These are phyloP conservation scores for Leishmania tropica DNA, from an alignment of 208 protist species.

Conservation along the genomic window DNA sequence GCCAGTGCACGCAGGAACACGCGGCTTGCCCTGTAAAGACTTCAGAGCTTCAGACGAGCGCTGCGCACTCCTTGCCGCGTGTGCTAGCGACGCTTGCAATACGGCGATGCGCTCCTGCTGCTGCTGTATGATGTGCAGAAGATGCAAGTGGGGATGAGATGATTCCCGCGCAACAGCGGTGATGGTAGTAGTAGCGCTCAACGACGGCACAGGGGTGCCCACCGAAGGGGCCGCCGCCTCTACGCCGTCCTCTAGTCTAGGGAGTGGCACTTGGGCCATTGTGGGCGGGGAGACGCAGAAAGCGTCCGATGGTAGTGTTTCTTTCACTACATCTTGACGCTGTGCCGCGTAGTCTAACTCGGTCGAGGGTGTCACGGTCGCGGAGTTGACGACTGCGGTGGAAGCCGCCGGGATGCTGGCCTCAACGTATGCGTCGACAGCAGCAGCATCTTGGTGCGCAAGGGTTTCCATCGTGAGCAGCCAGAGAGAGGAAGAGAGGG, in stretches of 20 bases:
- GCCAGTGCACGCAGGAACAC: neutral
- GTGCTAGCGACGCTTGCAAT: conserved; percentile 18
- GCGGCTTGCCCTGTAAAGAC: neutral
- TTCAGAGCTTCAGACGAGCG: neutral
- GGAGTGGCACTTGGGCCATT: neutral
- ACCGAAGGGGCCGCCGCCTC: neutral
- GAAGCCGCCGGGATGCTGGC: neutral
- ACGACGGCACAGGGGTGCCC: neutral
- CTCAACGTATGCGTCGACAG: neutral
- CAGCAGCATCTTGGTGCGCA: neutral
- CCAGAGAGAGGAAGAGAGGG: neutral
- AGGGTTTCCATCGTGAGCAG: neutral
- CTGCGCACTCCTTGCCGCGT: conserved; percentile 1
- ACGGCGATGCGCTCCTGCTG: conserved; percentile 31
- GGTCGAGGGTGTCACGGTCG: neutral
- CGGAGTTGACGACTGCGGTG: neutral
- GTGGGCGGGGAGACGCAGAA: neutral
- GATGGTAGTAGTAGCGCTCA: neutral
- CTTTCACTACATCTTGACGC: neutral
- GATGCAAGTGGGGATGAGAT: conserved; percentile 1
- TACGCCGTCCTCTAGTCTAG: neutral
- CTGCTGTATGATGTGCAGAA: conserved; percentile 24
- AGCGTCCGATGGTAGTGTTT: neutral
- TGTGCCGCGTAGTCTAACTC: neutral
- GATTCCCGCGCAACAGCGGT: neutral